Evolutionary conservation across 2,329 filamentous ascomycete species (phyloP).

Genomic region (Stachybotrys chartarum): DNA sequence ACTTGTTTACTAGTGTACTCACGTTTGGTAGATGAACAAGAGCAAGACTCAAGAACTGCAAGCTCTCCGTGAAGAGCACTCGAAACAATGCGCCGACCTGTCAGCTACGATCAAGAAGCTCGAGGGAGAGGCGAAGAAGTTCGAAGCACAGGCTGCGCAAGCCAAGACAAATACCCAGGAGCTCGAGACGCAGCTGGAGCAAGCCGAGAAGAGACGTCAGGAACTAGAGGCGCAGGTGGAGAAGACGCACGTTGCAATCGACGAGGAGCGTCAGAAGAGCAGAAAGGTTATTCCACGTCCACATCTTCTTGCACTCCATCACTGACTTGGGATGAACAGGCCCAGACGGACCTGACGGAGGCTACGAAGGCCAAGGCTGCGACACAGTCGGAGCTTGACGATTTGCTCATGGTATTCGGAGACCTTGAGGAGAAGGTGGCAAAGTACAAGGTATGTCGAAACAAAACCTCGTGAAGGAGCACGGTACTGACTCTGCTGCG

Average conservation of each 20-base stretch:
- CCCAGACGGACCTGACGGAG: conserved; percentile 19
- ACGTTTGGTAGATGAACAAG: conserved; percentile 43
- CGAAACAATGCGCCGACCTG: conserved; percentile 3
- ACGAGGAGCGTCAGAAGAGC: conserved; percentile 13
- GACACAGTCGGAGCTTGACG: conserved; percentile 68
- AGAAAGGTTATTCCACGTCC: conserved; percentile 14
- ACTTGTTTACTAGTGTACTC: background rate
- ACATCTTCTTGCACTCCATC: background rate
- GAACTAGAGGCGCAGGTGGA: conserved; percentile 19
- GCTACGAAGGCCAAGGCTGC: conserved; percentile 57
- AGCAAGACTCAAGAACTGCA: conserved; percentile 54
- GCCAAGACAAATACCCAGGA: conserved; percentile 22
- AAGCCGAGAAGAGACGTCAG: conserved; percentile 13
- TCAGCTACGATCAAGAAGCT: conserved; percentile 1
- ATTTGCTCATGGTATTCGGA: conserved; percentile 73
- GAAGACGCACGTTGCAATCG: conserved; percentile 9
- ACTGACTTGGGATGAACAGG: conserved; percentile 14
- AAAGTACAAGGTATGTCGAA: conserved; percentile 58
- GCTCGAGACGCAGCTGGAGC: conserved; percentile 18
- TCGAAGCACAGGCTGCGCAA: conserved; percentile 17
- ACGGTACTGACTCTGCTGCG: conserved; percentile 1
- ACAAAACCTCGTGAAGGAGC: background rate
- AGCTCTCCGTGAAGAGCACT: conserved; percentile 34
- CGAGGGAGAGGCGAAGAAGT: background rate
- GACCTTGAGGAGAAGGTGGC: conserved; percentile 72